Conservation (phyloP, 345 rosid species). For the Eucalyptus decipiens region DNA sequence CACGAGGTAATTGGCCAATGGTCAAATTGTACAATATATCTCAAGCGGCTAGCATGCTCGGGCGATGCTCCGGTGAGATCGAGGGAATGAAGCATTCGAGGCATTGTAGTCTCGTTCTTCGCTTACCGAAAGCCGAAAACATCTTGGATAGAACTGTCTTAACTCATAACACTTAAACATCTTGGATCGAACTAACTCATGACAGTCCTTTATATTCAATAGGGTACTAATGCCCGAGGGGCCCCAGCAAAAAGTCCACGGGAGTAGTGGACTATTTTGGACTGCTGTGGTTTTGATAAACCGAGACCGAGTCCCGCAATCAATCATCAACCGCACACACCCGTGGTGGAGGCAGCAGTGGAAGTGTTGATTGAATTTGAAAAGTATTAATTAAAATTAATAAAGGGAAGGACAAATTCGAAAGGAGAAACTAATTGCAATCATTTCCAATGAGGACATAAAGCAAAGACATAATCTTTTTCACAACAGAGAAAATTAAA, state of each 20-base stretch:
- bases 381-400: background rate
- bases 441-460: background rate
- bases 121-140: rapidly evolving
- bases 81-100: background rate
- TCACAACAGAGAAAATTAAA: background rate
- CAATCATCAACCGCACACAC: background rate
- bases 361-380: background rate
- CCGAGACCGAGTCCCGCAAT: background rate
- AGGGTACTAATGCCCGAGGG: background rate
- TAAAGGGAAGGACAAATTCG: background rate
- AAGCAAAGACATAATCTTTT: background rate
- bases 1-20: background rate
- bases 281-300: background rate
- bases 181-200: background rate
- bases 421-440: background rate
- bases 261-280: background rate
- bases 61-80: background rate
- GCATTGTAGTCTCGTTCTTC: background rate
- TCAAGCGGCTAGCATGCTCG: background rate
- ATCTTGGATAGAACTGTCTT: background rate
- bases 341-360: background rate
- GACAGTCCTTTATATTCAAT: background rate
- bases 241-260: background rate
- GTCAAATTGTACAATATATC: background rate
- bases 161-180: background rate